phyloP scores from a whole-genome alignment of 345 rosid genomes.

The Eucalyptus marginata region DNA sequence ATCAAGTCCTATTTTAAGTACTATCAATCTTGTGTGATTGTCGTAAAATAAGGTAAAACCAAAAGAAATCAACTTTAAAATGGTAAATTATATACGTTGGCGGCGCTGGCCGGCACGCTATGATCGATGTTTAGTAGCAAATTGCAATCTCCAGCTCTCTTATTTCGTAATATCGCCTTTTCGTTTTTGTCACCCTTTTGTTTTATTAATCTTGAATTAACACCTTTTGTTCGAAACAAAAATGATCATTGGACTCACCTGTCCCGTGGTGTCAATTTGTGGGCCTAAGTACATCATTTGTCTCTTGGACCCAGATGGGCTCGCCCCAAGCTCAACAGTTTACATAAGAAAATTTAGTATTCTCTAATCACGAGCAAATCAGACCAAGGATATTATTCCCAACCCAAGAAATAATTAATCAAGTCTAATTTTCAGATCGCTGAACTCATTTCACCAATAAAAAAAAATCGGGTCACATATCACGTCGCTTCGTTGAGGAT shows the following conservation, averaged over 20 bases:
- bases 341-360: background rate
- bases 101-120: too few species aligned
- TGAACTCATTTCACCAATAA: background rate
- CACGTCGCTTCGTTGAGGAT: background rate
- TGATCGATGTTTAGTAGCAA: background rate
- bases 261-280: background rate
- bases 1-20: background rate
- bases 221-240: background rate
- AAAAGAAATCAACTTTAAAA: background rate
- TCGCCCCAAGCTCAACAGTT: background rate
- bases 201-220: background rate
- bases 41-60: background rate
- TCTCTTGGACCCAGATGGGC: background rate
- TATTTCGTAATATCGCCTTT: background rate
- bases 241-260: background rate
- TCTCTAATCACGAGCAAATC: background rate
- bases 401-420: background rate
- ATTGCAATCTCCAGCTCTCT: background rate
- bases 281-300: background rate
- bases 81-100: background rate
- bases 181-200: background rate
- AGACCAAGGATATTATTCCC: background rate
- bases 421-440: background rate
- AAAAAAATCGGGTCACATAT: background rate
- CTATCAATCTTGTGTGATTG: background rate